Evolutionary conservation across 1,284 basidiomycete genomes (phyloP), one percentile per base, ranked within the genome.

Genomic region (Blastosporella zonata): DNA sequence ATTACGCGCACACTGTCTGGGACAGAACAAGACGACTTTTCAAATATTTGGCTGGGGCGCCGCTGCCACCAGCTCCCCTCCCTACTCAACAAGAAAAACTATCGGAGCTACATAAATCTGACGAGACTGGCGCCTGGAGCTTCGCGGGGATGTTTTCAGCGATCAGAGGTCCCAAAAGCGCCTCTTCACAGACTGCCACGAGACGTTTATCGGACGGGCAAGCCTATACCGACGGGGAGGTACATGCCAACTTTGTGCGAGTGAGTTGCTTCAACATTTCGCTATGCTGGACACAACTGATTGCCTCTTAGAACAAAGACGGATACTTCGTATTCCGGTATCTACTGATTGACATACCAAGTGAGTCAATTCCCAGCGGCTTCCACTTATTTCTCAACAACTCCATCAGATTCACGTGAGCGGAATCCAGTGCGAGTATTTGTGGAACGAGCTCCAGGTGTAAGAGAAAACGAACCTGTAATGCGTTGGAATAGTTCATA

Each of bases 251-350:
- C 65, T 71, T 90, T 36, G 71, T 89, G 53, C 80, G 79, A 72
- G 87, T 88, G 65, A 49, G 79, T 70, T 36, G 40, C 29, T 34
- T 54, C 15, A 21, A 33, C 27, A 29, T 43, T 21, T 39, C 43
- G 22, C 22, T 23, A 44, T 47, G 27, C 28, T 55, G 29, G 38
- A 53, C 41, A 51, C 33, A 57, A 43, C 58, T 43, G 8, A 45
- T 4, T 29, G 6, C 18, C 50, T 47, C 46, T 28, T 60, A 90
- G 87, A 85, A 90, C 56, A 78, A 79, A 40, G 75, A 83, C 47
- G 89, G 87, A 5, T 82, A 85, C 61, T 91, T 88, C 62, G 77
- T 84, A 47, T 87, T 87, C 65, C 76, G 84, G 47, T 90, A 90
- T 62, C 72, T 91, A 39, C 71, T 90, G 37, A 75, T 91, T 39